A percentile compares a stretch with the other conserved stretches of the same genome.
phyloP scores from a whole-genome alignment of 2,329 filamentous ascomycete genomes.

The Magnaporthiopsis poae region DNA sequence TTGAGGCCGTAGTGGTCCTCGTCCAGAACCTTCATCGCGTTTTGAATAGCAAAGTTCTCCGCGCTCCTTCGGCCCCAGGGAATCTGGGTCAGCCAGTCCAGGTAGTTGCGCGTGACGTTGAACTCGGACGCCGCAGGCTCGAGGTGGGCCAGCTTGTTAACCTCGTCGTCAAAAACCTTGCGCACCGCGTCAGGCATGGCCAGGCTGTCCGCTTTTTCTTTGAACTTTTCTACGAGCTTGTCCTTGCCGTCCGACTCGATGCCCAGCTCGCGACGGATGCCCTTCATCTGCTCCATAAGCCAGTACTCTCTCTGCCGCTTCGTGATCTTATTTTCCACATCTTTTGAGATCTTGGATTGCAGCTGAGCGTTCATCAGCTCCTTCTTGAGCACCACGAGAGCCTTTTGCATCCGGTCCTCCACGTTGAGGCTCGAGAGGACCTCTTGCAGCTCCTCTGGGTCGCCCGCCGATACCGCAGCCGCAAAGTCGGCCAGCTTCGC shows the following conservation, averaged over 20 bases:
- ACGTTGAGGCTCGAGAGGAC: constrained; percentile 82
- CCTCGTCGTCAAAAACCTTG: constrained; percentile 95
- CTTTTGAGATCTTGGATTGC: constrained; percentile 93
- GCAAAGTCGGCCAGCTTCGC: constrained; percentile 95
- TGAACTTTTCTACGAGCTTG: constrained; percentile 94
- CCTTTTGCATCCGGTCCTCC: constrained; percentile 84
- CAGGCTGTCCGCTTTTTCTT: constrained; percentile 83
- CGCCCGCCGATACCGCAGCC: constrained; percentile 88
- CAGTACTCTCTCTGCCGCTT: constrained; percentile 97
- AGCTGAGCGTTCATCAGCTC: constrained; percentile 97
- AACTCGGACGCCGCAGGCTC: constrained; percentile 96
- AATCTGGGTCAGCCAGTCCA: constrained; percentile 97
- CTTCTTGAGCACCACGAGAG: constrained; percentile 86
- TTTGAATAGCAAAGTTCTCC: constrained; percentile 91
- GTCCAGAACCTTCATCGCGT: constrained; percentile 82
- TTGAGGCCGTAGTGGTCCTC: constrained; percentile 95
- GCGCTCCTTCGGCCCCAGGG: constrained; percentile 92
- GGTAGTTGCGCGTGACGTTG: constrained; percentile 94
- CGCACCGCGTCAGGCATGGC: constrained; percentile 95
- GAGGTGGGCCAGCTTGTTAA: constrained; percentile 91
- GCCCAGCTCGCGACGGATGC: constrained; percentile 86
- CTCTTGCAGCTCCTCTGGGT: constrained; percentile 84
- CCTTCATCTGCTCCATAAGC: constrained; percentile 99
- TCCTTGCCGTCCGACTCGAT: constrained; percentile 98
- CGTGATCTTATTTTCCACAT: constrained; percentile 93